A percentile compares a stretch with the other conserved stretches of the same genome.
phyloP scores from a whole-genome alignment of 306 rosid species.

The Sesbania bispinosa region DNA sequence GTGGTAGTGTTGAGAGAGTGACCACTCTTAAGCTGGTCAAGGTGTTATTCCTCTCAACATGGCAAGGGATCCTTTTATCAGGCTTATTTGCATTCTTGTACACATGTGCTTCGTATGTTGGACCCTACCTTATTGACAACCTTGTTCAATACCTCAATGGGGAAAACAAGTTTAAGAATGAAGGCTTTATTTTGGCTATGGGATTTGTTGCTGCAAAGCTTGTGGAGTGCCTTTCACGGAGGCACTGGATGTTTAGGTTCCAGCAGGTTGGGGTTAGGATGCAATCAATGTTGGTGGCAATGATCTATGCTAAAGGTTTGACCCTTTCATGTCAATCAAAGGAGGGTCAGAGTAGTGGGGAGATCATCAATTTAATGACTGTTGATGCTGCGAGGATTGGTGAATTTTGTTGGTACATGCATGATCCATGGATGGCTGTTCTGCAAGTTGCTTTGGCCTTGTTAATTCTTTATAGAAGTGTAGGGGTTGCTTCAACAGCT shows the following conservation, averaged over 20 bases:
- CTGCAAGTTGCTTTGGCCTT: slow-evolving; percentile 68
- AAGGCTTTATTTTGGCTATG: slow-evolving; percentile 58
- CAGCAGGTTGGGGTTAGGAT: slow-evolving; percentile 62
- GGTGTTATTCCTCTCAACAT: slow-evolving; percentile 47
- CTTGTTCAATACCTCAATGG: slow-evolving; percentile 76
- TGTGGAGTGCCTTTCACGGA: slow-evolving; percentile 56
- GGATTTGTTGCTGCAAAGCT: slow-evolving; percentile 63
- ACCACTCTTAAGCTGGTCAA: slow-evolving; percentile 51
- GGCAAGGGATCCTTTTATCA: slow-evolving; percentile 56
- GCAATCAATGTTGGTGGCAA: slow-evolving; percentile 52
- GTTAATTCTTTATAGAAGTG: slow-evolving; percentile 59
- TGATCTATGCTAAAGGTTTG: slow-evolving; percentile 65
- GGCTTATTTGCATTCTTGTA: slow-evolving; percentile 34
- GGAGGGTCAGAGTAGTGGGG: slow-evolving; percentile 58
- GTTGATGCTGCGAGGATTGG: slow-evolving; percentile 84
- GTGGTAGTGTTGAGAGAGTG: slow-evolving; percentile 35
- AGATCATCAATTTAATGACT: slow-evolving; percentile 76
- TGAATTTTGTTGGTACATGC: slow-evolving; percentile 64
- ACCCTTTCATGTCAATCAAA: slow-evolving; percentile 62
- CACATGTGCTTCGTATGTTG: slow-evolving; percentile 67
- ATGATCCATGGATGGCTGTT: slow-evolving; percentile 61
- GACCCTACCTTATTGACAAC: slow-evolving; percentile 73
- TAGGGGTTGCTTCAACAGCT: slow-evolving; percentile 75
- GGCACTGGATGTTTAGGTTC: slow-evolving; percentile 62
- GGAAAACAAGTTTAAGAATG: slow-evolving; percentile 37